Evolutionary conservation across 2,329 filamentous ascomycete species (phyloP).

Genomic region (Diplodia mutila): DNA sequence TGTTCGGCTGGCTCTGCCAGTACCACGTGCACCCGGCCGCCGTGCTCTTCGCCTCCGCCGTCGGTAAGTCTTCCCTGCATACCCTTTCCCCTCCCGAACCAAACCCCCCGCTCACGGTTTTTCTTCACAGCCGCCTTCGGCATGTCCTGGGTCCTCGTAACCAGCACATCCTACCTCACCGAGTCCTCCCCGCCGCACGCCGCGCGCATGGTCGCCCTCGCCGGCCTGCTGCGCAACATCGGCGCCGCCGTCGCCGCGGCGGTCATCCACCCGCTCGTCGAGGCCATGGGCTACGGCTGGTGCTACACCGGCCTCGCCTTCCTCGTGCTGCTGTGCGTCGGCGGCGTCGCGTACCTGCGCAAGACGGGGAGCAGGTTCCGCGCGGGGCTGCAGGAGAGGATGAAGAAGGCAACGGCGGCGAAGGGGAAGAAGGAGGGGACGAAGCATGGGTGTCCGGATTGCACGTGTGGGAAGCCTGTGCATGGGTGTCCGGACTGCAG

Average conservation of each 20-base stretch:
- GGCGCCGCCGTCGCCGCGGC: conserved; percentile 46
- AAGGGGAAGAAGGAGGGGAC: no score
- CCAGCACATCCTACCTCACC: conserved; percentile 48
- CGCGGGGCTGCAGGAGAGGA: not conserved
- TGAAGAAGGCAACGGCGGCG: not conserved
- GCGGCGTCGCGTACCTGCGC: conserved; percentile 18
- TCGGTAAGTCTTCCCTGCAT: conserved; percentile 29
- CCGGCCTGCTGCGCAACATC: conserved; percentile 47
- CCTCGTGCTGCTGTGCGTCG: conserved; percentile 34
- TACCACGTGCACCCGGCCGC: conserved; percentile 36
- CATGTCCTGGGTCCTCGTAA: conserved; percentile 49
- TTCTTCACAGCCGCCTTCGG: conserved; percentile 43
- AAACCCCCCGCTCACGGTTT: no score
- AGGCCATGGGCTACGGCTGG: conserved; percentile 45
- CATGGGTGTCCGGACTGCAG: no score
- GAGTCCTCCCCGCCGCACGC: conserved; percentile 46
- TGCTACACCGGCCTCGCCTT: conserved; percentile 46
- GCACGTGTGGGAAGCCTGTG: no score
- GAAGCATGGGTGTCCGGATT: no score
- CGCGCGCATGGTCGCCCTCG: conserved; percentile 48
- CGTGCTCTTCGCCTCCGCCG: conserved; percentile 36
- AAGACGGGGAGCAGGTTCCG: not conserved
- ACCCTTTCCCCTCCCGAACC: no score
- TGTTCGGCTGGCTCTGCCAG: conserved; percentile 49
- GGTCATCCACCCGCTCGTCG: conserved; percentile 41